Evolutionary conservation across 805 yeast genomes (phyloP), one percentile per base, ranked within the genome.

Genomic region (Candida caryicola): DNA sequence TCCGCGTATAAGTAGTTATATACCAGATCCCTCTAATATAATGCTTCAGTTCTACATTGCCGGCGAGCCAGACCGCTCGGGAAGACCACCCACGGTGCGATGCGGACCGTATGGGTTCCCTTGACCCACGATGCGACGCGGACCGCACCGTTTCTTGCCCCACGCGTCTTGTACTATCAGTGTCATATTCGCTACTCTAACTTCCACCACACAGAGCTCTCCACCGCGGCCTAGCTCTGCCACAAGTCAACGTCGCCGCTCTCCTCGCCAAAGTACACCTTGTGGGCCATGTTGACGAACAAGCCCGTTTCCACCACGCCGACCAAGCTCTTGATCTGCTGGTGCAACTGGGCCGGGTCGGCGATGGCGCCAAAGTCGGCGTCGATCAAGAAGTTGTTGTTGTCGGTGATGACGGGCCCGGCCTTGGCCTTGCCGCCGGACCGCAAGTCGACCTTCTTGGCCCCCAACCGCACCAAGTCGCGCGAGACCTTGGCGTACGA

Each of bases 221-320:
- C 17, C 14, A 12, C 15, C 18, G 14, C 25, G 18, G n/a, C 7
- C 29, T 28, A 35, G 14, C 12, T 16, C 5, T 15, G 18, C 57
- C 52, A 54, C 14, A 40, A 23, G 23, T 40, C 41, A 6, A 69
- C 68, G 5, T 51, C 59, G 5, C 99, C 99, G 55, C 79, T 79
- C 30, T 79, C 72, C 57, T 87, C 88, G 33, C 99, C 99, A 57
- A 93, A 86, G 64, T 90, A 93, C 5, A 91, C 93, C 58, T 77
- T 85, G 34, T 68, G 67, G 18, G 95, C 91, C 77, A 79, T 73
- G 33, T 73, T 68, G 32, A 80, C 76, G 66, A 93, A 93, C 44
- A 93, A 69, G 1, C 99, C 99, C 7, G 96, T 90, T 63, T 93
- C 99, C 12, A 93, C 97, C 19, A 93, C 97, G 32, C 99, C 99